A percentile compares a stretch with the other conserved stretches of the same genome.
Evolutionary conservation across 345 rosid genomes (phyloP).

Genomic region (Cochlearia excelsa): DNA sequence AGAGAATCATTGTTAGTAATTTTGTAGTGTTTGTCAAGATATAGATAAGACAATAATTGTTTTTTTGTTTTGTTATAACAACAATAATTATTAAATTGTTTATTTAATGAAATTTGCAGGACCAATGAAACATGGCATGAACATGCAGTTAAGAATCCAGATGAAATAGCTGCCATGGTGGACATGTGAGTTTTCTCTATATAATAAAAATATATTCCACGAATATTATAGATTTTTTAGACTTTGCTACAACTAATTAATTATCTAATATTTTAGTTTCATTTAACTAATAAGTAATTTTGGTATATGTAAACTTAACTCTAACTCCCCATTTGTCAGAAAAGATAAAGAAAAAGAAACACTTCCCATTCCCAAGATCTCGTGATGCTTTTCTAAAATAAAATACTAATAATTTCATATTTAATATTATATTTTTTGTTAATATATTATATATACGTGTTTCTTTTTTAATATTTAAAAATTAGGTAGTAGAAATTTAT

Average conservation of each 20-base stretch:
- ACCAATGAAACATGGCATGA: conserved; percentile 50
- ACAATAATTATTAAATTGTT: no score
- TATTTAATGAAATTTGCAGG: conserved; percentile 31
- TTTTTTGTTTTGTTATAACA: no score
- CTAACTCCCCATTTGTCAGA: no score
- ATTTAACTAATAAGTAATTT: no score
- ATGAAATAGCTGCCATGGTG: conserved; percentile 68
- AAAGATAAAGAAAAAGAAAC: no score
- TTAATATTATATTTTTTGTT: no score
- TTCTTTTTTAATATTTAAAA: not conserved
- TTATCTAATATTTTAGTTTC: no score
- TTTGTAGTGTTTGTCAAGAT: no score
- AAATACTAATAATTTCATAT: no score
- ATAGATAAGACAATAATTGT: not conserved
- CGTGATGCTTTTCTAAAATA: conserved; percentile 16
- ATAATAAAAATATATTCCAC: conserved; percentile 12
- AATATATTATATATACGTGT: no score
- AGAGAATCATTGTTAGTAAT: no score
- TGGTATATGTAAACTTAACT: no score
- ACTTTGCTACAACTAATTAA: not conserved
- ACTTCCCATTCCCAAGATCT: not conserved
- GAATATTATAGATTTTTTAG: not conserved
- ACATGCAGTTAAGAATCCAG: conserved; percentile 70
- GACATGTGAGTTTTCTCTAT: conserved; percentile 58
- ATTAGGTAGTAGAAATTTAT: conserved; percentile 23